phyloP scores from a whole-genome alignment of 352 stramenopile species.

The Phytophthora cactorum region DNA sequence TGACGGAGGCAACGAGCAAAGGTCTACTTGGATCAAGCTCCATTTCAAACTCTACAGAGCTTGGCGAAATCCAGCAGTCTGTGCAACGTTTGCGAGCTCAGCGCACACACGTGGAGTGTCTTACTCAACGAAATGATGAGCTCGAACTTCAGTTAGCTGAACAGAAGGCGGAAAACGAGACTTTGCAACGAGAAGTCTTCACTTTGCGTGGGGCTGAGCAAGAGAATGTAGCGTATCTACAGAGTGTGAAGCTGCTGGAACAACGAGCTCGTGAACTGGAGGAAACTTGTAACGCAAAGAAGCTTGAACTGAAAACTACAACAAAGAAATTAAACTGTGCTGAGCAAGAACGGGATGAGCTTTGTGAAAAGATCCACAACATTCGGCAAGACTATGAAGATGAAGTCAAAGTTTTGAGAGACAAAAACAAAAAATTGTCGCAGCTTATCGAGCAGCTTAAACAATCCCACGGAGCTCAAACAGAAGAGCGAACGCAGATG shows the following conservation, averaged over 20 bases:
- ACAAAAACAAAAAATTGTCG: slow-evolving; percentile 32
- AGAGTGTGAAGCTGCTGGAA: slow-evolving; percentile 65
- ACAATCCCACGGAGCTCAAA: slow-evolving; percentile 30
- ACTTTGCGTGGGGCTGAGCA: slow-evolving; percentile 49
- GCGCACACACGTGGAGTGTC: slow-evolving; percentile 58
- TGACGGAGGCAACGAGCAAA: slow-evolving; percentile 5
- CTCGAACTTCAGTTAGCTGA: slow-evolving; percentile 43
- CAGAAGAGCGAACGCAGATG: slow-evolving; percentile 23
- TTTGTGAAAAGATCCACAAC: slow-evolving; percentile 41
- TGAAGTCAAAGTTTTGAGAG: slow-evolving; percentile 24
- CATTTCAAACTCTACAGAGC: slow-evolving; percentile 24
- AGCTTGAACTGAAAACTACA: slow-evolving; percentile 27
- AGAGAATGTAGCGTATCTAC: slow-evolving; percentile 61
- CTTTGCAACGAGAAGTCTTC: slow-evolving; percentile 44
- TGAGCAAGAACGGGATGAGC: slow-evolving; percentile 48
- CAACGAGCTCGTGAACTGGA: slow-evolving; percentile 54
- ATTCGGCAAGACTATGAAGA: slow-evolving; percentile 42
- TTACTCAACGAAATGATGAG: slow-evolving; percentile 47
- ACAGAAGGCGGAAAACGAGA: slow-evolving; percentile 50
- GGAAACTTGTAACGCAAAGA: slow-evolving; percentile 37
- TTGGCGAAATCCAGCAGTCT: slow-evolving; percentile 62
- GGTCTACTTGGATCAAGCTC: slow-evolving; percentile 6
- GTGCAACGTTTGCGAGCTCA: slow-evolving; percentile 57
- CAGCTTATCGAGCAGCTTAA: slow-evolving; percentile 50
- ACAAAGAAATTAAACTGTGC: slow-evolving; percentile 21